Base-by-base conservation (phyloP, 2,329 filamentous ascomycete genomes). In the Triangularia verruculosa region DNA sequence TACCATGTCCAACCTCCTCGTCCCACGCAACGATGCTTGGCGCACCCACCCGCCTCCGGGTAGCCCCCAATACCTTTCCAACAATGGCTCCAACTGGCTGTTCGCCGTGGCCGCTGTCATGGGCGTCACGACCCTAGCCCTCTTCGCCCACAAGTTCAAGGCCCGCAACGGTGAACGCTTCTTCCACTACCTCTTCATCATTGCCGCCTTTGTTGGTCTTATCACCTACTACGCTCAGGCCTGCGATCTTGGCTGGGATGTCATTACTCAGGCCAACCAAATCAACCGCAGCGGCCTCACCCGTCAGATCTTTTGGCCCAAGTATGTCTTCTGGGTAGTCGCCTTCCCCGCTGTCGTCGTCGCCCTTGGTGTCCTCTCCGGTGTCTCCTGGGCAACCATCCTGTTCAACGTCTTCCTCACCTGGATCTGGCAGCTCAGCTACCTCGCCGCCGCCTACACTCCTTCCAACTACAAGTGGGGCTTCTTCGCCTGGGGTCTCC, bases 321-420 rank as follows among this genome's bases (percentile, higher is more conserved):
- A 83, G 72, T 86, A 85, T 70, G 76, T 85, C 72, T 78, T 83
- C 76, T 86, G 81, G 82, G 78, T 79, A 12, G 78, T 86, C 15
- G 70, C 77, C 5, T 85, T 82, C 71, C 81, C 83, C 0, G 72
- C 77, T 32, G 67, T 78, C 54, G 71, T 77, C 53, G 71, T 84
- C 27, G 76, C 80, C 1, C 75, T 84, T 7, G 82, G 83, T 51
- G 75, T 86, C 15, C 68, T 82, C 34, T 81, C 80, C 22, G 82
- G 82, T 55, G 73, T 84, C 30, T 79, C 82, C n/a, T 86, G 83
- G 83, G 78, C 83, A 20, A 84, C 81, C 25, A 84, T 85, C 64
- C 43, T 80, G 63, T 83, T 78, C 71, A 80, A 84, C 62, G 72
- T 85, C 65, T 73, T 76, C 66, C 74, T 84, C 24, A 70, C 78